Base-by-base conservation (phyloP, 805 yeast species). In the Lachancea lanzarotensis region DNA sequence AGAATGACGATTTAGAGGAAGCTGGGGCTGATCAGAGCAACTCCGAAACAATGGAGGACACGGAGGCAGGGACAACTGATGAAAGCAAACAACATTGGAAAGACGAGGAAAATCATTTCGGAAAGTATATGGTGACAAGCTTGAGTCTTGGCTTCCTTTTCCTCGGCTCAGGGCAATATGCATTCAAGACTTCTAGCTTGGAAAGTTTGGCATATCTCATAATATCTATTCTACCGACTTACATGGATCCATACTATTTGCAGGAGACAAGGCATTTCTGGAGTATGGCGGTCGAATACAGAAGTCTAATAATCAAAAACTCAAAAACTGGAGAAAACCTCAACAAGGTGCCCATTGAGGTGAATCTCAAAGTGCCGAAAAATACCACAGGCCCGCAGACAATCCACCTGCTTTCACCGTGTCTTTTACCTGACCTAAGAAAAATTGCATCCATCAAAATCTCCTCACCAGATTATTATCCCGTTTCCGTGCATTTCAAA, bases 111-210 rank as follows among this genome's bases (percentile, higher is more conserved):
- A 59, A 53, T n/a, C 63, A 64, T 3, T 88, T 76, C 60, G 93
- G 95, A 0, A 77, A 79, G 47, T 85, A 77, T 55, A 78, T 84
- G 79, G 85, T 90, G 0, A 71, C 81, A 1, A 87, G 85, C 54
- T 75, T 86, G 70, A 85, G 95, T 0, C 64, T 93, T 32, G 99
- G 99, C 2, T 79, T 91, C 54, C 68, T 91, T 43, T 90, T 91
- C 58, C 62, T 93, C 31, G 96, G 96, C 0, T 93, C 96, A 1
- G 96, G 98, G 0, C 96, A 88, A 60, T 88, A 79, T 62, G 89
- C 95, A 0, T 75, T 93, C 46, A 72, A 78, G 32, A 74, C 72
- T 15, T 76, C 84, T 2, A 74, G 78, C 45, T 69, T 83, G 10
- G 57, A 59, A 34, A 52, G 53, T 22, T 43, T 57, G 11, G 60